Evolutionary conservation across 345 rosid species (phyloP).

Genomic region (Alliaria petiolata): DNA sequence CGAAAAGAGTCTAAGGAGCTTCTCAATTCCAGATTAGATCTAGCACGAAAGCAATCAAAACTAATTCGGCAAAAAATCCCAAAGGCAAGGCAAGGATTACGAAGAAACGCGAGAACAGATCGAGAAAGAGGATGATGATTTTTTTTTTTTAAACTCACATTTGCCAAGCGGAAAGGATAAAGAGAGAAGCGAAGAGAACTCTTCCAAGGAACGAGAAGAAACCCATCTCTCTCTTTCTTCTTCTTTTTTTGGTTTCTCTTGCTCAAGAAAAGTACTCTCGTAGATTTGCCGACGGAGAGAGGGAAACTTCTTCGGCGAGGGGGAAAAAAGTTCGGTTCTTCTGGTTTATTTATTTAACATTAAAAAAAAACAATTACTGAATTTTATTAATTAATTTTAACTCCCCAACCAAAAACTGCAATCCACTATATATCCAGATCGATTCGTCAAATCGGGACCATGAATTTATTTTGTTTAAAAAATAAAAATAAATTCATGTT

Average conservation of each 20-base stretch:
- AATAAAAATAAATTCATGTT: too few relatives aligned
- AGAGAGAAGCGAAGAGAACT: constrained; percentile 83
- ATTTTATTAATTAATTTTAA: neutral
- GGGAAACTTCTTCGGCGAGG: constrained; percentile 8
- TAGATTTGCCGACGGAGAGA: constrained; percentile 13
- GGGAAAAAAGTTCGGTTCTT: neutral
- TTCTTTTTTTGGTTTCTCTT: too few relatives aligned
- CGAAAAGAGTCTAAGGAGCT: neutral
- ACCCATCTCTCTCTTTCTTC: constrained; percentile 48
- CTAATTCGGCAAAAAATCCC: neutral
- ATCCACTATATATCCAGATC: neutral
- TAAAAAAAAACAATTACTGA: neutral
- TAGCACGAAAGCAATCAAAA: neutral
- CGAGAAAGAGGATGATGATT: neutral
- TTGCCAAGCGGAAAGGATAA: constrained; percentile 92
- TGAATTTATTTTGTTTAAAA: neutral
- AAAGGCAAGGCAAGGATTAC: neutral
- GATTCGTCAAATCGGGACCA: neutral
- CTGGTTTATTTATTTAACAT: neutral
- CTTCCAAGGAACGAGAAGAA: constrained; percentile 89
- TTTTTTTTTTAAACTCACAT: too few relatives aligned
- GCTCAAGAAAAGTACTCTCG: constrained; percentile 15
- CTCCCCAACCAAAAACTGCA: constrained; percentile 8
- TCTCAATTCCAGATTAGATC: constrained; percentile 20
- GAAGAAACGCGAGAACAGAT: constrained; percentile 14